phyloP scores from a whole-genome alignment of 495 filamentous ascomycete species.

The Xylaria telfairii region DNA sequence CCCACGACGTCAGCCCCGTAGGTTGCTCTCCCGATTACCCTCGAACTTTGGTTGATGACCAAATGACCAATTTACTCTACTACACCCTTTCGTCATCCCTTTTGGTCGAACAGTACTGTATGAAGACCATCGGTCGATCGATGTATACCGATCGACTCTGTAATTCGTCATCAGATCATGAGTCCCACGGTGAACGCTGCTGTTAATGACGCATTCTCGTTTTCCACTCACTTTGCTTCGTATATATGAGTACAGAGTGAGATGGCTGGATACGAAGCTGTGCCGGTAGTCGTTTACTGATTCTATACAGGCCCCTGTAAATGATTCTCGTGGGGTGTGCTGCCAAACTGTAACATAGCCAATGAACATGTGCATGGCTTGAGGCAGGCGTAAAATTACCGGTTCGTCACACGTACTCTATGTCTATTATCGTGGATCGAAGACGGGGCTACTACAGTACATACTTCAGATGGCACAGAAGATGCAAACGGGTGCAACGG shows the following conservation, averaged over 20 bases:
- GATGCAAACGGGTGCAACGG: not conserved
- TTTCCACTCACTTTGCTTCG: not conserved
- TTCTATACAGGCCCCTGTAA: not conserved
- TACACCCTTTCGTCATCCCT: slow-evolving; percentile 5
- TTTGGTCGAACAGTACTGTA: not conserved
- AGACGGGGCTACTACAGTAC: not conserved
- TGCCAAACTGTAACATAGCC: not conserved
- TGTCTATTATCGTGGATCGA: not conserved
- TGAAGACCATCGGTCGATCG: not conserved
- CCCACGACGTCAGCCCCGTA: slow-evolving; percentile 3
- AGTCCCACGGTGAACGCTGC: not conserved
- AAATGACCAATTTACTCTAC: slow-evolving; percentile 10
- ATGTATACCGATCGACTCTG: not conserved
- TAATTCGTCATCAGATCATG: not conserved
- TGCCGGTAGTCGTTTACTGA: not conserved
- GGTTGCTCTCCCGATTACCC: not conserved
- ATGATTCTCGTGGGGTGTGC: not conserved
- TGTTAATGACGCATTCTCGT: not conserved
- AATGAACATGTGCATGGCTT: not conserved
- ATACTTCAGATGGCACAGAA: not conserved
- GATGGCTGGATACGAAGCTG: not conserved
- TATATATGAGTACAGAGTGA: too few relatives aligned
- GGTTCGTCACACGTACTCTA: not conserved
- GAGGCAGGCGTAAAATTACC: not conserved
- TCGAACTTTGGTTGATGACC: slow-evolving; percentile 9